A percentile compares a stretch with the other conserved stretches of the same genome.
These are phyloP conservation scores for Diacronema lutheri DNA, from an alignment of 78 protist genomes.

Conservation along the genomic window DNA sequence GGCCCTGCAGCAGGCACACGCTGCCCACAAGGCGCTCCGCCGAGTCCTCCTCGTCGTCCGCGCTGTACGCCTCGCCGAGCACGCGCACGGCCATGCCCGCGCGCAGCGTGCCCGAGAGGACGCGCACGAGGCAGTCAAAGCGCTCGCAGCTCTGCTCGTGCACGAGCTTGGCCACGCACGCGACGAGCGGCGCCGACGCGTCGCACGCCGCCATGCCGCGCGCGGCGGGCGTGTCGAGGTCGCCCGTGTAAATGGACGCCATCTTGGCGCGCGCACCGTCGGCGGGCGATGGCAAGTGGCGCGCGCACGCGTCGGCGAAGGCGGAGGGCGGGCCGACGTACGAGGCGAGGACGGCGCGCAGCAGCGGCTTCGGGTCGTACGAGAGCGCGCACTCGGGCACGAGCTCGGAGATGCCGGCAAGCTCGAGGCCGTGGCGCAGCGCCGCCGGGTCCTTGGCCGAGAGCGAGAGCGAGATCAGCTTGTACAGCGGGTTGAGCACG, in stretches of 20 bases:
- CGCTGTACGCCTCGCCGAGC: constrained; percentile 89
- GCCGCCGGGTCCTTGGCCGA: not conserved
- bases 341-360: constrained; percentile 72
- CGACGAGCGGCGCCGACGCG: constrained; percentile 80
- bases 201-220: constrained; percentile 65
- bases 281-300: constrained; percentile 82
- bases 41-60: constrained; percentile 92
- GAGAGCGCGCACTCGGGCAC: too few relatives aligned
- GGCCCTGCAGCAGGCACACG: constrained; percentile 49
- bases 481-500: constrained; percentile 95
- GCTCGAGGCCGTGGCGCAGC: too few relatives aligned
- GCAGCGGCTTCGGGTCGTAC: constrained; percentile 38
- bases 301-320: constrained; percentile 74
- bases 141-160: constrained; percentile 48
- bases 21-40: constrained; percentile 10
- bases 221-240: constrained; percentile 18
- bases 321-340: constrained; percentile 25
- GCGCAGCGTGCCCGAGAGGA: constrained; percentile 78
- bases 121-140: constrained; percentile 85
- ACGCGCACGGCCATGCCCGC: constrained; percentile 65
- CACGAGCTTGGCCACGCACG: constrained; percentile 72
- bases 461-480: constrained; percentile 59
- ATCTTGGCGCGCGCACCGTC: constrained; percentile 55
- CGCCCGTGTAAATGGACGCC: constrained; percentile 31
- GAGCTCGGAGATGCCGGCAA: too few relatives aligned